phyloP scores from a whole-genome alignment of 2,329 filamentous ascomycete species.

The Thelonectria rubi region DNA sequence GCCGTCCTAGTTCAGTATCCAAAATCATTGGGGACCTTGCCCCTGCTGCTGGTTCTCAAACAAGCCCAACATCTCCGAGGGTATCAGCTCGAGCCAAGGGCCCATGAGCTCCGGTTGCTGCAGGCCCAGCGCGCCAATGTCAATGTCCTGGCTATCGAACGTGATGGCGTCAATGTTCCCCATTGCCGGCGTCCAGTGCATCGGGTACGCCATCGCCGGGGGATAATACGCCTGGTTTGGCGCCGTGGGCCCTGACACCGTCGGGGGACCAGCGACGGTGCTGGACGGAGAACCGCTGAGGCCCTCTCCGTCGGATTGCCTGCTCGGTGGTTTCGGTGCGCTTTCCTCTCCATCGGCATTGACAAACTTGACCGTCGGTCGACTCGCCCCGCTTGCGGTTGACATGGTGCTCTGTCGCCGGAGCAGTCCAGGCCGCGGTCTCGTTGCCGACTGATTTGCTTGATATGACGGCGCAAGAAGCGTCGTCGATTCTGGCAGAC shows the following conservation, averaged over 20 bases:
- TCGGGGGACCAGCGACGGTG: constrained; percentile 43
- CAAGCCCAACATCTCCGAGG: constrained; percentile 69
- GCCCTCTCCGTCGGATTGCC: constrained; percentile 53
- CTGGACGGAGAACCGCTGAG: constrained; percentile 55
- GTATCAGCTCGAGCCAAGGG: constrained; percentile 77
- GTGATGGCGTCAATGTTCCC: constrained; percentile 65
- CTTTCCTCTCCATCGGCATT: constrained; percentile 42
- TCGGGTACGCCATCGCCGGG: constrained; percentile 41
- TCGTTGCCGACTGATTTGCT: constrained; percentile 57
- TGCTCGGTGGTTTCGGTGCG: constrained; percentile 51
- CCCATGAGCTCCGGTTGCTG: constrained; percentile 72
- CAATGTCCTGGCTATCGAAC: constrained; percentile 80
- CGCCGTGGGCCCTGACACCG: constrained; percentile 29
- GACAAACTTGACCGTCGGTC: constrained; percentile 45
- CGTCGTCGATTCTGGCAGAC: constrained; percentile 57
- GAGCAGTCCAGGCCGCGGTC: constrained; percentile 46
- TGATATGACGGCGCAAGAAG: constrained; percentile 62
- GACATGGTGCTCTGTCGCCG: constrained; percentile 41
- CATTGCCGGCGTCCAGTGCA: constrained; percentile 45
- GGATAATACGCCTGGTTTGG: constrained; percentile 41
- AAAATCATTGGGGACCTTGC: constrained; percentile 25
- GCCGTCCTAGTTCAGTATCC: neutral
- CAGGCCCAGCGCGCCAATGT: constrained; percentile 72
- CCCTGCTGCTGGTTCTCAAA: constrained; percentile 54
- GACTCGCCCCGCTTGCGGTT: constrained; percentile 30